Conservation (phyloP, 345 rosid genomes). For the Gossypium mustelinum region DNA sequence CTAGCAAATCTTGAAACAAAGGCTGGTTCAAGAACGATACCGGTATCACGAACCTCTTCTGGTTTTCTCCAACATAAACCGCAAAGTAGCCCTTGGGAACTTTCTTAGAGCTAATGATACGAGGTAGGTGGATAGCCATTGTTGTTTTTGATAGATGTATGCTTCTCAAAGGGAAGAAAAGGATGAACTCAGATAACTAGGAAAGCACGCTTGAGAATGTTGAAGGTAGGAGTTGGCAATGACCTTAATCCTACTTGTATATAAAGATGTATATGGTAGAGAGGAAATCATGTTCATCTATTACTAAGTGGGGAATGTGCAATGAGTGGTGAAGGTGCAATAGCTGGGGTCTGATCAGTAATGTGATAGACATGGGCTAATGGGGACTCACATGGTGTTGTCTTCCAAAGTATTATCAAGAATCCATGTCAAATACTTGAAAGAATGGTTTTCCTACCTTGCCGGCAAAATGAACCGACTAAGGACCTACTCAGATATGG, state of each 20-base stretch:
- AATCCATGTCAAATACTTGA: background rate
- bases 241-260: background rate
- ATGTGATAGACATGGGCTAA: background rate
- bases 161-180: background rate
- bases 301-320: background rate
- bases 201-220: background rate
- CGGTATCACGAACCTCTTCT: constrained; percentile 37
- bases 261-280: background rate
- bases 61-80: constrained; percentile 30
- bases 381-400: constrained; percentile 5
- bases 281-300: background rate
- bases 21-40: constrained; percentile 29
- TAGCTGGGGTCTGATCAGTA: background rate
- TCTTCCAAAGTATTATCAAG: background rate
- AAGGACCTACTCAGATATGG: constrained; percentile 1
- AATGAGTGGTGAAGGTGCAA: background rate
- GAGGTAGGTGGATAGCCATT: constrained; percentile 16
- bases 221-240: background rate
- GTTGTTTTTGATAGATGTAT: background rate
- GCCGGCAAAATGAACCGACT: background rate
- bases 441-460: background rate
- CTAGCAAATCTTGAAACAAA: constrained; percentile 31
- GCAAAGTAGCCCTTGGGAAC: constrained; percentile 13
- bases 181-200: background rate
- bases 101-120: constrained; percentile 13